These are phyloP conservation scores for Brassica cretica DNA, from an alignment of 345 rosid genomes.

Conservation along the genomic window DNA sequence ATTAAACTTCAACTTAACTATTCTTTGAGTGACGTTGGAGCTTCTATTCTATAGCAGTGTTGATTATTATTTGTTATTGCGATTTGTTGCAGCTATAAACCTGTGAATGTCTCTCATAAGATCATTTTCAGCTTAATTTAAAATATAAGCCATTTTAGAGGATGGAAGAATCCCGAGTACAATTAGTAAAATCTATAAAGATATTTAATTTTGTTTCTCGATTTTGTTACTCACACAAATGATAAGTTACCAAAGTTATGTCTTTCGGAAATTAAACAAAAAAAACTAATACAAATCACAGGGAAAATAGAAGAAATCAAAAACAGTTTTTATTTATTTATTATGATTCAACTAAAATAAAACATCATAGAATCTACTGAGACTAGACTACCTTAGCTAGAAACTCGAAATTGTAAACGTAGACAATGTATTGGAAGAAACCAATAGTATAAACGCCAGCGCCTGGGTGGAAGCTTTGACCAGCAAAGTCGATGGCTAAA, in stretches of 20 bases:
- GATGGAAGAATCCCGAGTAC: neutral
- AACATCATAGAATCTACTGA: neutral
- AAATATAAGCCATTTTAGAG: neutral
- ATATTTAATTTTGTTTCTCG: too few species aligned
- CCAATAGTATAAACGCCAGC: neutral
- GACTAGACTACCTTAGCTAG: neutral
- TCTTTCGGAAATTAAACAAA: neutral
- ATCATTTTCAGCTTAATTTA: neutral
- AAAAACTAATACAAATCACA: neutral
- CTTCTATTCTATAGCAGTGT: neutral
- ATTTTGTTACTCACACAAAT: too few species aligned
- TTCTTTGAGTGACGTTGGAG: too few species aligned
- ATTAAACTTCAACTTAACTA: too few species aligned
- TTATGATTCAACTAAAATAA: neutral
- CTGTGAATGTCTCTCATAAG: neutral
- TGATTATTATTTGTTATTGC: too few species aligned
- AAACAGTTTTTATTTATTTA: neutral
- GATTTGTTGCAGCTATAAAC: too few species aligned
- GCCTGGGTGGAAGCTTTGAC: neutral
- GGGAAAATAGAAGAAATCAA: neutral
- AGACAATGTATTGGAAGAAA: slow-evolving; percentile 2
- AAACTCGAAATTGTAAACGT: neutral
- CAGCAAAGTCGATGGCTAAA: neutral
- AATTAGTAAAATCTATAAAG: neutral
- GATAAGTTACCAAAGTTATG: neutral